Base-by-base conservation (phyloP, 768 basidiomycete species). In the Russula sp. region DNA sequence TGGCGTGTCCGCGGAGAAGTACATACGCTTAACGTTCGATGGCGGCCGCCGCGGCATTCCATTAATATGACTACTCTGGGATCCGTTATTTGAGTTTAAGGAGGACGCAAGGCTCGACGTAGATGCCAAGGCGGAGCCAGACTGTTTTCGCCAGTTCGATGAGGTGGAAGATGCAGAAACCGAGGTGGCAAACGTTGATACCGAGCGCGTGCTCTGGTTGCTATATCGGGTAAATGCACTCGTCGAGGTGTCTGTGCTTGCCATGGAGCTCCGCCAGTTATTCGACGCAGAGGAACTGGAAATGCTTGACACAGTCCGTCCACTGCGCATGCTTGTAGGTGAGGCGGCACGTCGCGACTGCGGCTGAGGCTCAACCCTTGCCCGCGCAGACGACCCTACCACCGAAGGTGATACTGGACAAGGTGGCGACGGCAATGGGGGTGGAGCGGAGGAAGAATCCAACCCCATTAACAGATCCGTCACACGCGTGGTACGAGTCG, bases 101-200 rank as follows among this genome's bases (percentile, higher is more conserved):
- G 65, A 61, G 5, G 62, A 53, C 18, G 52, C 65, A 30, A 61
- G 34, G 46, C 51, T 69, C 1, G 59, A 50, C 3, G 49, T 40
- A 13, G 62, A 62, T 6, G 59, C 52, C 20, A 57, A 52, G 18
- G 52, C 16, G 4, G 64, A 53, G 16, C 48, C 59, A 42, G 48
- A 22, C 13, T 61, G 62, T 16, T 82, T 71, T 58, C 88, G 84
- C 88, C 90, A 90, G 74, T 88, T 65, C 54, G 80, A 77, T 30
- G 83, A 83, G 28, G 88, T 89, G 8, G 89, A 83, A 68, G 88
- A 91, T 26, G 84, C 82, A 36, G 89, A 90, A 7, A 90, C 83
- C 68, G 89, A 90, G 18, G 92, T 94, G 50, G 90, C 91, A 61
- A 83, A 83, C 5, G 92, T 92, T 24, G 88, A 88, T 48, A 92